Evolutionary conservation across 2,329 filamentous ascomycete species (phyloP), one percentile per base, ranked within the genome.

Genomic region (Xylariaceae sp.): DNA sequence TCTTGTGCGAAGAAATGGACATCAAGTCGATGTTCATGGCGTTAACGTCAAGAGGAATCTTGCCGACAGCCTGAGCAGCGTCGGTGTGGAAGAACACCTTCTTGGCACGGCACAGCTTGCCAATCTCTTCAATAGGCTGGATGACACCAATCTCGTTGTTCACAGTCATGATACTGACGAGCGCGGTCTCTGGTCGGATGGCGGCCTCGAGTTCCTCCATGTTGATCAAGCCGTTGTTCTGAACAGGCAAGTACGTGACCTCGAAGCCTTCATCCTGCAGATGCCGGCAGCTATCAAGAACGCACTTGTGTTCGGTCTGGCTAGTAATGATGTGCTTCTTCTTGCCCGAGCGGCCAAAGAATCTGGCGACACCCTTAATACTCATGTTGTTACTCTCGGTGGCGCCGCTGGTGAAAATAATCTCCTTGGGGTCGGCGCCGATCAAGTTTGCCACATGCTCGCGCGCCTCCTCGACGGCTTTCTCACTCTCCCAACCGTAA

Each of bases 101-200:
- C 76, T 90, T 94, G 57, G 86, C 83, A 54, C 94, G 86, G 76
- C 94, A 99, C 11, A 99, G 80, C 76, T 88, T 89, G 70, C 94
- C 94, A 72, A 99, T 99, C 77, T 96, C 86, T 68, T 91, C 89
- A 60, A 99, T 77, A 0, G 94, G 94, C 75, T 99, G 94, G 60
- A 99, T 95, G n/a, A 99, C 94, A 71, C 94, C 94, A 70, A 99
- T 97, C 77, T 99, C 94, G 75, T 99, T 99, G 80, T 99, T 99
- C 70, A 99, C 94, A 0, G 94, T 87, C 94, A 99, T 99, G 75
- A 99, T 90, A 72, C 92, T 97, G 75, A 97, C 92, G 35, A 99
- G 78, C 49, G 86, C 87, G 11, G 94, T 99, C 62, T 97, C 92
- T 0, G 92, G 92, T 62, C 89, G 86, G 63, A 99, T 95, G 23